A percentile compares a stretch with the other conserved stretches of the same genome.
Conservation (phyloP, 1,139 yeast species). For the Meyerozyma sp. region DNA sequence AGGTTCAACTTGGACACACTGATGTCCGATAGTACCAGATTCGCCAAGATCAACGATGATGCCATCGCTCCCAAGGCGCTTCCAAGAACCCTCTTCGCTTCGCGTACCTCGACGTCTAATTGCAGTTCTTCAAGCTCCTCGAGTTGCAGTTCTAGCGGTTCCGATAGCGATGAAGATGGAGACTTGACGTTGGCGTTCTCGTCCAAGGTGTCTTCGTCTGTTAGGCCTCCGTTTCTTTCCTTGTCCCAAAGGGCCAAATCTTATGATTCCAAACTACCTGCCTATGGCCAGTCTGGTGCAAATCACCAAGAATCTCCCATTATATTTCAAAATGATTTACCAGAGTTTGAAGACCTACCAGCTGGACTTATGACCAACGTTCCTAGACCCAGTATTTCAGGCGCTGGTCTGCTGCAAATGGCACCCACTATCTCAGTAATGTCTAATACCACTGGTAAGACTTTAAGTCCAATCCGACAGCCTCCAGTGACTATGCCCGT, state of each 20-base stretch:
- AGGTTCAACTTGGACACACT: slow-evolving; percentile 33
- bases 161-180: slow-evolving; percentile 37
- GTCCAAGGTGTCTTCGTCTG: slow-evolving; percentile 33
- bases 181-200: slow-evolving; percentile 52
- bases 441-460: slow-evolving; percentile 5
- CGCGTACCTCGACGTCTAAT: slow-evolving; percentile 9
- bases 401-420: slow-evolving; percentile 2
- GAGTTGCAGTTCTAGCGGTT: slow-evolving; percentile 10
- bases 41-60: slow-evolving; percentile 9
- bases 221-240: slow-evolving; percentile 33
- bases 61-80: slow-evolving; percentile 13
- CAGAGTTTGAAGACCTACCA: slow-evolving; percentile 43
- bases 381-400: slow-evolving; percentile 6
- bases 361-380: slow-evolving; percentile 25
- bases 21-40: slow-evolving; percentile 20
- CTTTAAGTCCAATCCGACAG: neutral
- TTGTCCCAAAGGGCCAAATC: slow-evolving; percentile 35
- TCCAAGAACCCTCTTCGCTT: slow-evolving; percentile 5
- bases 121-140: slow-evolving; percentile 7
- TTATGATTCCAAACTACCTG: slow-evolving; percentile 39
- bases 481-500: neutral
- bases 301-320: slow-evolving; percentile 16
- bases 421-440: slow-evolving; percentile 11
- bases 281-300: slow-evolving; percentile 13
- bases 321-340: slow-evolving; percentile 23